Conservation (phyloP, 2,329 filamentous ascomycete species). For the Aspergillus floridensis region DNA sequence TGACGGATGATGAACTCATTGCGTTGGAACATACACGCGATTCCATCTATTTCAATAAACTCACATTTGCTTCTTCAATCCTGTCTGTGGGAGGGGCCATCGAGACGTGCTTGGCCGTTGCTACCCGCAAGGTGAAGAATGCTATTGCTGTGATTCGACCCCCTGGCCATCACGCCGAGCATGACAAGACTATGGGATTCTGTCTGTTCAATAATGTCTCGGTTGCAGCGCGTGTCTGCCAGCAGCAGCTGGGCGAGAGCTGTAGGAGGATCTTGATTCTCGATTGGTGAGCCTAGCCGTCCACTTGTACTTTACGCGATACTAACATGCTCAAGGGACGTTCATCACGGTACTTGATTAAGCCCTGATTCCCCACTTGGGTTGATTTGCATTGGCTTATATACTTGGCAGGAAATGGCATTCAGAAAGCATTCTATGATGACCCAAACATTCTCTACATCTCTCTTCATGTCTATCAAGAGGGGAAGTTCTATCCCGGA, state of each 20-base stretch:
- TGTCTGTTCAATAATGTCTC: constrained; percentile 98
- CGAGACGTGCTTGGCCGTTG: constrained; percentile 90
- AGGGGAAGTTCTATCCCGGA: constrained; percentile 80
- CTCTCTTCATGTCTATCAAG: constrained; percentile 83
- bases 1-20: constrained; percentile 62
- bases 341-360: constrained; percentile 57
- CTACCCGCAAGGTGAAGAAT: constrained; percentile 80
- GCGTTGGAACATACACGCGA: constrained; percentile 67
- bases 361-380: not conserved
- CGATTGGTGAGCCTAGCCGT: constrained; percentile 71
- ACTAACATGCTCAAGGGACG: constrained; percentile 52
- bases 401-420: constrained; percentile 70
- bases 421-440: constrained; percentile 93
- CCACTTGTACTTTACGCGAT: not conserved
- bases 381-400: constrained; percentile 17
- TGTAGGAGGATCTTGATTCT: constrained; percentile 90
- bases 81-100: constrained; percentile 91
- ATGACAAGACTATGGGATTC: constrained; percentile 82
- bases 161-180: constrained; percentile 92
- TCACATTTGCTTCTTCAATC: constrained; percentile 76
- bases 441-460: constrained; percentile 96
- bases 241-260: constrained; percentile 70
- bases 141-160: constrained; percentile 93
- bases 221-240: constrained; percentile 84
- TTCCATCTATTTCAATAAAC: constrained; percentile 78